Base-by-base conservation (phyloP, 2,329 filamentous ascomycete genomes). In the Aureobasidium sp. region DNA sequence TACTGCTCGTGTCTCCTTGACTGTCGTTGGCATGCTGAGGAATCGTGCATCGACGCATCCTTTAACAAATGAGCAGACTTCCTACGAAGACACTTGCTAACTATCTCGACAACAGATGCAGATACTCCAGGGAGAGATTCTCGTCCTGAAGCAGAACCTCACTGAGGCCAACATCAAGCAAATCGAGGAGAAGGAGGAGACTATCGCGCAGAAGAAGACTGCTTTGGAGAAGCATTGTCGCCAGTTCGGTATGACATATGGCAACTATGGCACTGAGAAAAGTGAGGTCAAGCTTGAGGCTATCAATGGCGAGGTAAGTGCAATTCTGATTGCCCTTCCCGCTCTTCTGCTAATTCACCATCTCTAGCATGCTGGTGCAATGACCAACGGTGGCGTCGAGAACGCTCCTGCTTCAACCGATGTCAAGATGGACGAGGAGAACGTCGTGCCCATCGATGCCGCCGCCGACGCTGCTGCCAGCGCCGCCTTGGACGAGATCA, bases 221-320 rank as follows among this genome's bases (percentile, higher is more conserved):
- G 42, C 41, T 9, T 34, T 58, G 22, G 55, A 58, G 31, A 58
- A 47, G 55, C 55, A 58, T 14, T 58, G 55, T 9, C 55, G 42
- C 27, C 41, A 27, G 5, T 47, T 47, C 42, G 42, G 55, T 15
- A 47, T 58, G n/a, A 22, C 14, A 4, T 25, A 58, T 31, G 20
- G 31, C 41, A 58, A 37, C 2, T 58, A 27, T 7, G 55, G 55
- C 11, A 34, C 42, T 7, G 20, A 37, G 20, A 42, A 37, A 25
- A 47, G 29, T 37, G 55, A 36, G 20, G 31, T 47, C 41, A 45
- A 58, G 55, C 52, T 34, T 56, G 52, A 56, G 52, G 15, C 11
- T 17, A 25, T 27, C 39, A 56, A 56, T 27, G 27, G 20, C 52
- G 42, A 58, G 55, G 55, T 58, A 58, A 47, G 20, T 22, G 27